Evolutionary conservation across 257 asterid species (phyloP).

Genomic region (Gentiana straminea): DNA sequence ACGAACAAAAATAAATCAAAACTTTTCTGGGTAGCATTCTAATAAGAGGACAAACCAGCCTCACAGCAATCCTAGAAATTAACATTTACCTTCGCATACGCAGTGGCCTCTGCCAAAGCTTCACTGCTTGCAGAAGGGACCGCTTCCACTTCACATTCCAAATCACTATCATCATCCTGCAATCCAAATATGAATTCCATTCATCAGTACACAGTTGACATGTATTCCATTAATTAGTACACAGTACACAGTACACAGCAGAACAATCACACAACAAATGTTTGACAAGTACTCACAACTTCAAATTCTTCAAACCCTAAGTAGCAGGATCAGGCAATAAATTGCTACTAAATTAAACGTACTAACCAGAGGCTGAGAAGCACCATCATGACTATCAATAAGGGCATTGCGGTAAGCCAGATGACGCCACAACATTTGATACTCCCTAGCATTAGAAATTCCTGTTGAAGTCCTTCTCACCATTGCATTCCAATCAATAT

Average conservation of each 20-base stretch:
- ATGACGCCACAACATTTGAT: conserved; percentile 76
- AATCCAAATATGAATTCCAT: conserved; percentile 2
- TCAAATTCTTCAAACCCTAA: not conserved
- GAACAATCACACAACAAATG: not conserved
- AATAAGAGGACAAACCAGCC: too few relatives aligned
- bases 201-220: not conserved
- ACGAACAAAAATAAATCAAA: too few relatives aligned
- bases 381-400: conserved; percentile 26
- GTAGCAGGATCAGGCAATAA: not conserved
- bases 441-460: conserved; percentile 59
- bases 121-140: conserved; percentile 56
- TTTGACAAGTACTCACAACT: too few relatives aligned
- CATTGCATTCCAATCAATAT: conserved; percentile 60
- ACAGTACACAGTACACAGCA: not conserved
- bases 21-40: too few relatives aligned
- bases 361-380: conserved; percentile 39
- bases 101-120: conserved; percentile 59
- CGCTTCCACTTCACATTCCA: conserved; percentile 60
- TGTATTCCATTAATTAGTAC: too few relatives aligned
- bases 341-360: not conserved
- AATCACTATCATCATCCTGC: conserved; percentile 82
- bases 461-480: conserved; percentile 59
- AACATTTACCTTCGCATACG: conserved; percentile 56
- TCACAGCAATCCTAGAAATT: not conserved
- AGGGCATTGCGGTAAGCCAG: conserved; percentile 61